Conservation (phyloP, 2,329 filamentous ascomycete species). For the Alternaria dauci region DNA sequence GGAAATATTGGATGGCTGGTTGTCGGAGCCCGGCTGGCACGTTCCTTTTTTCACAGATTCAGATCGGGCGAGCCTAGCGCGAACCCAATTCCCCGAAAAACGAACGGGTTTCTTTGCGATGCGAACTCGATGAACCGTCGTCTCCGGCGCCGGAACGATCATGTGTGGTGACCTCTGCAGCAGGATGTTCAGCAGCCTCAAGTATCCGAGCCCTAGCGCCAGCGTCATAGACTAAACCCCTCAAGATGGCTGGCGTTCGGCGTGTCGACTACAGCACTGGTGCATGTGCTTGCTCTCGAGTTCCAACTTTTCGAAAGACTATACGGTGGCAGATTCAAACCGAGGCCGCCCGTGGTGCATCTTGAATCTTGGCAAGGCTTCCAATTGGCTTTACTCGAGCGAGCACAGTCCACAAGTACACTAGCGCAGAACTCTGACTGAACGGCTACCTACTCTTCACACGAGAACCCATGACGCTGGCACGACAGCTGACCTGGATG, state of each 20-base stretch:
- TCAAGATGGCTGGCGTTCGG: neutral
- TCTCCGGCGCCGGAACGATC: neutral
- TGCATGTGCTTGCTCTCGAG: neutral
- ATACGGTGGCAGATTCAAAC: neutral
- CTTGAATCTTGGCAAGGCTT: neutral
- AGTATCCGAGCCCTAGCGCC: neutral
- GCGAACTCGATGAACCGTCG: conserved; percentile 3
- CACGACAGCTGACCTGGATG: conserved; percentile 9
- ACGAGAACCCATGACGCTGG: conserved; percentile 10
- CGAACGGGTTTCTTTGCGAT: conserved; percentile 3
- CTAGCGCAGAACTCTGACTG: conserved; percentile 15
- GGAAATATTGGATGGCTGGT: neutral
- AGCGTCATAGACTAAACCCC: neutral
- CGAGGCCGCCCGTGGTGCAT: conserved; percentile 3
- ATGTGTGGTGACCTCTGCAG: conserved; percentile 1
- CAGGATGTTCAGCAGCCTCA: neutral
- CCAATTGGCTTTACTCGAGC: conserved; percentile 9
- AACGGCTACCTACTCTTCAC: conserved; percentile 14
- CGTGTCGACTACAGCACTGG: neutral
- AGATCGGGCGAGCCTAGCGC: conserved; percentile 5
- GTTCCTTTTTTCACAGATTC: conserved; percentile 6
- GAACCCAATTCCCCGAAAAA: conserved; percentile 9
- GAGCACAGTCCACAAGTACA: conserved; percentile 7
- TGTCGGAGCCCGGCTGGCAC: neutral
- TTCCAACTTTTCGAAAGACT: neutral